These are phyloP conservation scores for Berkeleyomyces rouxiae DNA, from an alignment of 2,329 filamentous ascomycete genomes.

Conservation along the genomic window DNA sequence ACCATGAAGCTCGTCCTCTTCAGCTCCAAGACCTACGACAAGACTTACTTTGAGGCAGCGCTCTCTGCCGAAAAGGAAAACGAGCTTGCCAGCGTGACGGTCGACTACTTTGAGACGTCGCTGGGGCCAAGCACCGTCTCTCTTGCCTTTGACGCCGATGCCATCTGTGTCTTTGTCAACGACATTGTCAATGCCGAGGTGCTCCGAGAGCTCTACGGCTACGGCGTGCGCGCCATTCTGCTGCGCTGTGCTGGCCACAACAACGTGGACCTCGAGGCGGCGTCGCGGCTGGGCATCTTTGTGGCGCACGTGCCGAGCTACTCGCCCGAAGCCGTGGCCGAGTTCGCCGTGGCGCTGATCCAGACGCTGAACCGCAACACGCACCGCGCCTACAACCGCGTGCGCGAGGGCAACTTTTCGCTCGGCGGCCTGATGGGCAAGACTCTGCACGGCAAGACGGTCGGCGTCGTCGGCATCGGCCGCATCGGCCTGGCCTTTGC, in stretches of 20 bases:
- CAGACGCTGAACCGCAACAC: conserved; percentile 52
- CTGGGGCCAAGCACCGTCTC: conserved; percentile 38
- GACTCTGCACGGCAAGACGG: conserved; percentile 47
- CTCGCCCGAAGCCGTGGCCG: conserved; percentile 52
- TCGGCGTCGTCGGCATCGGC: conserved; percentile 49
- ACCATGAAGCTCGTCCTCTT: conserved; percentile 45
- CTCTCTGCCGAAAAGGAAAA: conserved; percentile 20
- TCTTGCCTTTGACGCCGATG: conserved; percentile 34
- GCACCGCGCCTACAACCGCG: conserved; percentile 50
- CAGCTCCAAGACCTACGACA: conserved; percentile 48
- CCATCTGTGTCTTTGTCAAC: conserved; percentile 54
- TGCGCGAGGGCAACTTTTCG: conserved; percentile 51
- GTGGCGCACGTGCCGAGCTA: conserved; percentile 53
- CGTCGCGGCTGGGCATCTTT: conserved; percentile 37
- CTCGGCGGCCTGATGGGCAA: conserved; percentile 46
- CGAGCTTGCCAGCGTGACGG: conserved; percentile 25
- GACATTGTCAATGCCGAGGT: conserved; percentile 37
- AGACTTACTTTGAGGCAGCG: conserved; percentile 32
- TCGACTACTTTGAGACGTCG: conserved; percentile 41
- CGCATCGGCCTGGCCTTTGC: conserved; percentile 47
- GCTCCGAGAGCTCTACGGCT: conserved; percentile 30
- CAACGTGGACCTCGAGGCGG: conserved; percentile 43
- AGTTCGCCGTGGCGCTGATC: conserved; percentile 50
- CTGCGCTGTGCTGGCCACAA: conserved; percentile 54
- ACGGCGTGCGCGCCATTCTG: conserved; percentile 40